Conservation (phyloP, 495 filamentous ascomycete genomes). For the Trichocladium antarcticum region DNA sequence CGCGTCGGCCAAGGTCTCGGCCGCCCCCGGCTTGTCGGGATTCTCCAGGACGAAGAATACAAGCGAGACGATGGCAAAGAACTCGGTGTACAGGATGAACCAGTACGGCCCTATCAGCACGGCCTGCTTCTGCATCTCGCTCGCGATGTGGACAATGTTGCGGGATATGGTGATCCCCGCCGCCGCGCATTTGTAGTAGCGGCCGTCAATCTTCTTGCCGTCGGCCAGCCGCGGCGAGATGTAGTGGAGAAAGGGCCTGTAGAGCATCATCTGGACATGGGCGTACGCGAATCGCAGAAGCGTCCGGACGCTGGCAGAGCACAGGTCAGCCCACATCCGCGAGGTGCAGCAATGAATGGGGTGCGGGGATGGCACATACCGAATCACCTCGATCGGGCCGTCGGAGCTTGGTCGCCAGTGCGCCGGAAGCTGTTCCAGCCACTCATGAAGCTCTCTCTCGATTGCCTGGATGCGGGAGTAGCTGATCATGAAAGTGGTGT, state of each 20-base stretch:
- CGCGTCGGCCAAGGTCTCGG: constrained; percentile 72
- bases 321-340: neutral
- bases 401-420: constrained; percentile 66
- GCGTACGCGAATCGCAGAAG: constrained; percentile 77
- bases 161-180: constrained; percentile 83
- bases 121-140: constrained; percentile 74
- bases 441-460: constrained; percentile 70
- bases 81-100: constrained; percentile 94
- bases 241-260: constrained; percentile 91
- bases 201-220: constrained; percentile 63
- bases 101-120: constrained; percentile 85
- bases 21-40: constrained; percentile 62
- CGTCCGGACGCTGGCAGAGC: constrained; percentile 57
- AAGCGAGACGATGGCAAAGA: constrained; percentile 84
- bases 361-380: constrained; percentile 40
- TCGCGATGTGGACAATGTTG: constrained; percentile 87
- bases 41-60: constrained; percentile 89
- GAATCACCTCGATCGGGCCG: constrained; percentile 57
- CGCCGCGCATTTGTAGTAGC: constrained; percentile 85
- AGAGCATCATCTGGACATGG: constrained; percentile 90
- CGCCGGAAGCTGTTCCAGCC: constrained; percentile 70
- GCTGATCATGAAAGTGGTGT: constrained; percentile 65
- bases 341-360: neutral
- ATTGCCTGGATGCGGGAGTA: constrained; percentile 84
- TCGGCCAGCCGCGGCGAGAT: constrained; percentile 58